Base-by-base conservation (phyloP, 2,329 filamentous ascomycete species). In the Lizonia empirigonia region DNA sequence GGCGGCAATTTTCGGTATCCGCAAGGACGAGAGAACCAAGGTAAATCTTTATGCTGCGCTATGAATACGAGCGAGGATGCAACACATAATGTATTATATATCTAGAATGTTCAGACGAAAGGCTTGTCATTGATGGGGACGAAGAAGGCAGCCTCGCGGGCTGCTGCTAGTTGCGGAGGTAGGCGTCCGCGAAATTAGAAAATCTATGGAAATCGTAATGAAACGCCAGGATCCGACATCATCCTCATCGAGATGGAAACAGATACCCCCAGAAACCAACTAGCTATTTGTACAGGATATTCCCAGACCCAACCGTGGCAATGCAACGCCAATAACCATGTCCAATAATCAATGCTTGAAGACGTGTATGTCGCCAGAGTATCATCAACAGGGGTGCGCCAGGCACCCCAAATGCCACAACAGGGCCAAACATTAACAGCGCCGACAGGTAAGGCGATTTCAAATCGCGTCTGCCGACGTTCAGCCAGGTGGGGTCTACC, bases 241-340 rank as follows among this genome's bases (percentile, higher is more conserved):
- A 44, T 42, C 50, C 26, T 40, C 26, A 20, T 42, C 34, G 23
- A 44, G 42, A 24, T 30, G 44, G 41, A 39, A 44, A 55, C 45
- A 50, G 42, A 45, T 33, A 48, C 36, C 30, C 44, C 50, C 41
- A 53, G 27, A 33, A 45, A 54, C 37, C 18, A 22, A 53, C 30
- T 29, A 50, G 29, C 39, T 70, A 69, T 37, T 71, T 59, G 64
- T 71, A 70, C 68, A 71, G 65, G 68, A 69, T 71, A 71, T 71
- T 60, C 53, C 63, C 57, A 60, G 47, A 59, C 60, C 61, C 53
- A 60, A 36, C 33, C 48, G 16, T 52, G 32, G 50, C 41, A 56
- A 56, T 44, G 35, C 50, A 57, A 62, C 60, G 53, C 56, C 60
- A 35, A 44, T 53, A 52, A 51, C 37, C 38, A 60, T 60, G 41